Base-by-base conservation (phyloP, 2,329 filamentous ascomycete species). In the Microdochium nivale region DNA sequence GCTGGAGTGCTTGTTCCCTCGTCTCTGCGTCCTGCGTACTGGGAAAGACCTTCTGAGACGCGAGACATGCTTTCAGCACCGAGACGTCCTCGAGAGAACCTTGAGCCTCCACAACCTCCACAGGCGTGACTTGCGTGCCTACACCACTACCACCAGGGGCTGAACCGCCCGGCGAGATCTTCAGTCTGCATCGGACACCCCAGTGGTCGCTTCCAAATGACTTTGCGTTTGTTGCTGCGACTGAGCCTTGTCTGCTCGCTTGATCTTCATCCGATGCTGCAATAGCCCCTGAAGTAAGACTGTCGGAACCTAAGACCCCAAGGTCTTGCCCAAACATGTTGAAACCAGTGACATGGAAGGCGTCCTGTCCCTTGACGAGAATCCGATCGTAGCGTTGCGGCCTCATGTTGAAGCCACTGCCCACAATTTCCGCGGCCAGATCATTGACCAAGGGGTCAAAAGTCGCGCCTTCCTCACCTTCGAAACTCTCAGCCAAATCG, bases 311-410 rank as follows among this genome's bases (percentile, higher is more conserved):
- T 44, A 55, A 49, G 47, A 25, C 48, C 9, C 56, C 64, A 43
- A 58, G 65, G 14, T 67, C 64, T 48, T 74, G 67, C 0, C 82
- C 83, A 60, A 86, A 86, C 60, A 75, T 71, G 56, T 81, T 81
- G 65, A 84, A 84, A 0, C 67, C 62, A 2, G 59, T 60, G 4
- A 78, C 63, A 16, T 64, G 59, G 5, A 78, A 62, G 2, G 61
- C 40, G 3, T 64, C 70, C 16, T 69, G 65, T 7, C 68, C 66
- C 46, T 72, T 77, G 32, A 82, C 64, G 2, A 86, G 64, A 46
- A 87, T 81, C 32, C 83, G 73, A 58, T 87, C 83, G 54, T 86
- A 87, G 48, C 84, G 68, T 59, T 87, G 83, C 2, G 84, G 82
- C 21, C 80, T 71, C 56, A 75, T 75, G 48, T 79, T 73, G 47